These are phyloP conservation scores for Prunus yedoensis DNA, from an alignment of 331 rosid species.

Conservation along the genomic window DNA sequence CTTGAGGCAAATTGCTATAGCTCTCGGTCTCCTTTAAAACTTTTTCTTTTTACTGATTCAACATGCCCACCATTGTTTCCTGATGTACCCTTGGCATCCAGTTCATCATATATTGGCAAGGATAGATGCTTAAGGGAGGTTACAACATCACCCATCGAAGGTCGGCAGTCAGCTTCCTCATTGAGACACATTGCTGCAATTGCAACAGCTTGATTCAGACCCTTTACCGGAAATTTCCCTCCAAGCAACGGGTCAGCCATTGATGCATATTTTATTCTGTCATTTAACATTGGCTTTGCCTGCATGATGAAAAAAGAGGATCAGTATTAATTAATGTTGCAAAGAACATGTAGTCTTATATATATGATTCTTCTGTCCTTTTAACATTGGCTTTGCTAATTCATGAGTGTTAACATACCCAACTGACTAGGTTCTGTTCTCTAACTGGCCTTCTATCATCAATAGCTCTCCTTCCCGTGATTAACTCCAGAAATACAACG, in stretches of 20 bases:
- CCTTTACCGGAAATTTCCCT: conserved; percentile 57
- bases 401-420: conserved; percentile 50
- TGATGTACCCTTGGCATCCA: conserved; percentile 28
- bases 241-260: conserved; percentile 70
- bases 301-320: conserved; percentile 30
- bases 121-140: conserved; percentile 47
- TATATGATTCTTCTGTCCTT: too few relatives aligned
- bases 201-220: conserved; percentile 78
- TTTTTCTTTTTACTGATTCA: conserved; percentile 29
- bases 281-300: conserved; percentile 74
- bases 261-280: conserved; percentile 52
- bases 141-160: conserved; percentile 69
- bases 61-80: conserved; percentile 30
- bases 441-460: conserved; percentile 38
- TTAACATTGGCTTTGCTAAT: not conserved
- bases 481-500: conserved; percentile 72
- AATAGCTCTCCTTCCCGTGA: conserved; percentile 63
- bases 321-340: conserved; percentile 18
- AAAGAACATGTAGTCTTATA: not conserved
- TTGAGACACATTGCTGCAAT: conserved; percentile 89
- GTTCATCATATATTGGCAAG: conserved; percentile 18
- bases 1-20: conserved; percentile 2
- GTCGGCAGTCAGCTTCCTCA: conserved; percentile 67
- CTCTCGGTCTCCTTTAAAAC: conserved; percentile 19
- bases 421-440: conserved; percentile 64